Conservation (phyloP, 306 rosid species). For the Coriaria nepalensis region DNA sequence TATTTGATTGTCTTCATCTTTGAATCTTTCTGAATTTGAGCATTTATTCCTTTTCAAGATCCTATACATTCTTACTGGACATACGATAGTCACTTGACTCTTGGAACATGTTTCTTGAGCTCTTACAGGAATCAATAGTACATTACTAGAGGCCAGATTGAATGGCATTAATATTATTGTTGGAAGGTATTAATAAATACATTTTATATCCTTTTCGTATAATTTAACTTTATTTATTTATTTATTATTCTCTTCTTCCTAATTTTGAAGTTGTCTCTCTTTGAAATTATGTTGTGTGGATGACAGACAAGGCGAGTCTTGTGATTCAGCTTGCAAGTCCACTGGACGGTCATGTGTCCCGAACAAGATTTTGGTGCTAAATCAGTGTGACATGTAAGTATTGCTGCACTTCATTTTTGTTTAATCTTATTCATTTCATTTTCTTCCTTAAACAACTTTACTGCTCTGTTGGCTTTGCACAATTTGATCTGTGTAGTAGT, state of each 20-base stretch:
- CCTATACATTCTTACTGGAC: no score
- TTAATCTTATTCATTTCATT: background rate
- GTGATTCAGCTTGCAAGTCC: slow-evolving; percentile 71
- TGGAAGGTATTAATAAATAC: no score
- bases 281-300: slow-evolving; percentile 22
- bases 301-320: slow-evolving; percentile 79
- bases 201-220: no score
- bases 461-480: no score
- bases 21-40: no score
- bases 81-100: no score
- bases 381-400: slow-evolving; percentile 84
- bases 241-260: slow-evolving; percentile 8
- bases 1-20: no score
- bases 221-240: no score
- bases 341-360: slow-evolving; percentile 84
- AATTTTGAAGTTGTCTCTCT: slow-evolving; percentile 15
- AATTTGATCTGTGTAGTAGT: no score
- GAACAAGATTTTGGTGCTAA: slow-evolving; percentile 67
- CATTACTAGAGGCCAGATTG: slow-evolving; percentile 53
- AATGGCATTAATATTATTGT: slow-evolving; percentile 66
- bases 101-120: no score
- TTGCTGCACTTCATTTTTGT: slow-evolving; percentile 1
- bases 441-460: no score
- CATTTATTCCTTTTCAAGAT: no score
- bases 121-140: slow-evolving; percentile 35